These are phyloP conservation scores for Chytriomyces hyalinus DNA, from an alignment of 192 early-diverging fungal genomes.

Conservation along the genomic window DNA sequence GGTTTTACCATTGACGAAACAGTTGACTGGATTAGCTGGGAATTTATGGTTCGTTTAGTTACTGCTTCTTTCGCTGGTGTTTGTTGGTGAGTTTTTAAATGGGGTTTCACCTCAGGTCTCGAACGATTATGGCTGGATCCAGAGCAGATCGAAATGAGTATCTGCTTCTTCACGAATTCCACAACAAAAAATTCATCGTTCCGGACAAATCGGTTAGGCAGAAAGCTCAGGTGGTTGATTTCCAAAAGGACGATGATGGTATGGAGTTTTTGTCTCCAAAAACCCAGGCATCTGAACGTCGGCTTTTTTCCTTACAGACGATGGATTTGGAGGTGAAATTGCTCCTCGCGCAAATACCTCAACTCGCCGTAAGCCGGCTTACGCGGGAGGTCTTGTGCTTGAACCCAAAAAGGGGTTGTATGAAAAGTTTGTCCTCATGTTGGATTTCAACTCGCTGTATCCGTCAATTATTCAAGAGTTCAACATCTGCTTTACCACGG, in stretches of 20 bases:
- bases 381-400: conserved; percentile 93
- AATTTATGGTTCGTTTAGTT: conserved; percentile 80
- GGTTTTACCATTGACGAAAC: conserved; percentile 86
- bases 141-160: conserved; percentile 95
- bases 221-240: conserved; percentile 9
- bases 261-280: conserved; percentile 19
- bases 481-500: conserved; percentile 99
- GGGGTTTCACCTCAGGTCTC: conserved; percentile 50
- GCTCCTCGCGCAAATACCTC: conserved; percentile 23
- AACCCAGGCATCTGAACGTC: background rate
- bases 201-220: conserved; percentile 76
- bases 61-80: background rate
- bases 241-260: conserved; percentile 45
- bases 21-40: conserved; percentile 90
- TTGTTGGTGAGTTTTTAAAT: conserved; percentile 13
- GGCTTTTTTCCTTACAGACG: conserved; percentile 28
- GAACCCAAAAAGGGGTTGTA: conserved; percentile 98
- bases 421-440: conserved; percentile 89
- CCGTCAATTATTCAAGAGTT: conserved; percentile 99
- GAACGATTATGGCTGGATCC: conserved; percentile 81
- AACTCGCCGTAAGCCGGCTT: conserved; percentile 73
- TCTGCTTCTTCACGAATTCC: conserved; percentile 95
- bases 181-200: conserved; percentile 85
- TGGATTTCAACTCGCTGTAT: conserved; percentile 99
- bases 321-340: conserved; percentile 18